Conservation (phyloP, 1,284 basidiomycete genomes). For the Gastroboletus turbinatus region DNA sequence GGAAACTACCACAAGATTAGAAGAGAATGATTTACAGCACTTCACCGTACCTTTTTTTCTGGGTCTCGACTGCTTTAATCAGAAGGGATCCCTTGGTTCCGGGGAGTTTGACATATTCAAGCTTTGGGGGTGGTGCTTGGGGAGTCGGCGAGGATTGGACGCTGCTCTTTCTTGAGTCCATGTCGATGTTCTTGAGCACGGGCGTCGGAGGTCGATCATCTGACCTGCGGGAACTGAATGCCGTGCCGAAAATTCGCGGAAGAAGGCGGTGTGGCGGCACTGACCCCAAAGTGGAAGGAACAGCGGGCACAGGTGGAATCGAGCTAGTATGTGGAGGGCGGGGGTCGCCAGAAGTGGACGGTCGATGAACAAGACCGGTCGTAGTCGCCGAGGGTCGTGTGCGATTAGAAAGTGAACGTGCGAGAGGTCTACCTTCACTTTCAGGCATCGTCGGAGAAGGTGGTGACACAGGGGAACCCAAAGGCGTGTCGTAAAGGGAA, state of each 20-base stretch:
- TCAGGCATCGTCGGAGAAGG: slow-evolving; percentile 15
- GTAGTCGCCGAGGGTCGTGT: slow-evolving; percentile 12
- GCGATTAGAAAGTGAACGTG: slow-evolving; percentile 28
- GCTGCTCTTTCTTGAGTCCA: slow-evolving; percentile 34
- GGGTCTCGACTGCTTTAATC: slow-evolving; percentile 83
- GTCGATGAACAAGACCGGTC: slow-evolving; percentile 15
- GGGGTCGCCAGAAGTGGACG: slow-evolving; percentile 25
- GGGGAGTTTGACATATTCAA: slow-evolving; percentile 87
- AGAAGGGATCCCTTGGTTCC: slow-evolving; percentile 83
- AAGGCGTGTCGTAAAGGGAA: slow-evolving; percentile 20
- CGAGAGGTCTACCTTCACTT: slow-evolving; percentile 19
- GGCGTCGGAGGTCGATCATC: slow-evolving; percentile 48
- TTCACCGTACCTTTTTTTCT: slow-evolving; percentile 70
- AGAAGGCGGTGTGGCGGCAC: slow-evolving; percentile 59
- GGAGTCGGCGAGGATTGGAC: slow-evolving; percentile 36
- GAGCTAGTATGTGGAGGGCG: slow-evolving; percentile 8
- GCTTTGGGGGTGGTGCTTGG: slow-evolving; percentile 71
- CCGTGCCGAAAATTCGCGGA: slow-evolving; percentile 67
- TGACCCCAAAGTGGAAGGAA: slow-evolving; percentile 36
- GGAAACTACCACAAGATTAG: slow-evolving; percentile 54
- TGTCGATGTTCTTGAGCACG: slow-evolving; percentile 35
- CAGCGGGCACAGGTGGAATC: slow-evolving; percentile 29
- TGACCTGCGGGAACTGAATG: slow-evolving; percentile 57
- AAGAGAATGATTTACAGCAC: background rate
- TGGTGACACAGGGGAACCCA: slow-evolving; percentile 16